phyloP scores from a whole-genome alignment of 352 stramenopile species.

The Globisporangium paroecandrum region DNA sequence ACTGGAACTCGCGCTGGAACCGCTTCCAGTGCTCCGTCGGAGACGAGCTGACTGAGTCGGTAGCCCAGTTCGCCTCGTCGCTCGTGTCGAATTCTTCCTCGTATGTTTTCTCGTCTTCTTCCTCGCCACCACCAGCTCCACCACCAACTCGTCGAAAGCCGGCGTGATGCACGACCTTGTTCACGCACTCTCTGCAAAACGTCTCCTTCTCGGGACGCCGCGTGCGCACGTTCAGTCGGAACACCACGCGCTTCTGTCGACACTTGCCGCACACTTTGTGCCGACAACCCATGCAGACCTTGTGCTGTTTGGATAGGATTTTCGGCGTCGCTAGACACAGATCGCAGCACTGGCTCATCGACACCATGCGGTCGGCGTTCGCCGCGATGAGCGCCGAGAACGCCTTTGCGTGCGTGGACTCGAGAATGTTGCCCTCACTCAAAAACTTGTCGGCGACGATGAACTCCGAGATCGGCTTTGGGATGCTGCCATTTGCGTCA shows the following conservation, averaged over 20 bases:
- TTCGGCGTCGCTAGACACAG: conserved; percentile 39
- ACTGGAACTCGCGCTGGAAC: neutral
- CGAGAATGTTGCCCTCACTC: conserved; percentile 36
- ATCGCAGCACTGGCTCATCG: conserved; percentile 38
- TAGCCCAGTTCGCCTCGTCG: neutral
- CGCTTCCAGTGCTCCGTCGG: conserved; percentile 1
- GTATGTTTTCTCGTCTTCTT: conserved; percentile 23
- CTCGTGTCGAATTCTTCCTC: neutral
- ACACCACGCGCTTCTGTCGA: conserved; percentile 43
- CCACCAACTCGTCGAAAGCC: conserved; percentile 3
- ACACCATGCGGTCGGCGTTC: conserved; percentile 34
- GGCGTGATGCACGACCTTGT: conserved; percentile 30
- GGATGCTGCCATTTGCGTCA: conserved; percentile 35
- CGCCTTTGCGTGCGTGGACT: conserved; percentile 45
- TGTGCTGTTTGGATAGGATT: conserved; percentile 33
- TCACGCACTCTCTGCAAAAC: conserved; percentile 62
- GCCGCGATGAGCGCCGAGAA: conserved; percentile 47
- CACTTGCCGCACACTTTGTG: conserved; percentile 52
- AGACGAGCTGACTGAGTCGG: neutral
- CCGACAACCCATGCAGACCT: conserved; percentile 52
- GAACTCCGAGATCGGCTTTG: conserved; percentile 37
- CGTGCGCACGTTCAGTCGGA: conserved; percentile 41
- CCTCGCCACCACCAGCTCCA: conserved; percentile 2
- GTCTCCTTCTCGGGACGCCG: conserved; percentile 38
- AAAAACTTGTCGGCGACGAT: conserved; percentile 47